A percentile compares a stretch with the other conserved stretches of the same genome.
phyloP scores from a whole-genome alignment of 345 rosid species.

The Trapa bicornis region DNA sequence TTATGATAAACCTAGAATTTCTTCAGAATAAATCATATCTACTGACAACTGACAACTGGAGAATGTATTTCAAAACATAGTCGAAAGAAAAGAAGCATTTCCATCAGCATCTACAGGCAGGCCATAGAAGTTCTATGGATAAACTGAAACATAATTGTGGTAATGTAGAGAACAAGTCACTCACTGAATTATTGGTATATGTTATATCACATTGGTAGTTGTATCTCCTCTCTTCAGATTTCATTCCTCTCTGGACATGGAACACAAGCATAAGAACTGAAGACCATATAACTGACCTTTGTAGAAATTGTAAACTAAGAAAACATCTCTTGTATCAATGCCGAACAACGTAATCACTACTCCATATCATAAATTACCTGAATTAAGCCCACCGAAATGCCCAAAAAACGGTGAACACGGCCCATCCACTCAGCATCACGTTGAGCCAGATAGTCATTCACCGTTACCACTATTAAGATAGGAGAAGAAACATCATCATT shows the following conservation, averaged over 20 bases:
- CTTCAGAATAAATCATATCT: neutral
- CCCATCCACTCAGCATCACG: conserved; percentile 99
- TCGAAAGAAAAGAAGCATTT: neutral
- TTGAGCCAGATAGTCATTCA: conserved; percentile 89
- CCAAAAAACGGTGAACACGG: conserved; percentile 81
- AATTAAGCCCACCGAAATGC: conserved; percentile 92
- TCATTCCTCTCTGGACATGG: conserved; percentile 64
- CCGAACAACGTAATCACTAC: neutral
- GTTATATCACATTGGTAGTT: conserved; percentile 84
- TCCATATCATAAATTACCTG: conserved; percentile 32
- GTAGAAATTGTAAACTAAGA: neutral
- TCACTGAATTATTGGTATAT: conserved; percentile 83
- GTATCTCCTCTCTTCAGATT: conserved; percentile 61
- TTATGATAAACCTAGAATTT: neutral
- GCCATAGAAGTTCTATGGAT: neutral
- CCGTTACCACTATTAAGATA: conserved; percentile 71
- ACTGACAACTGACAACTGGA: neutral
- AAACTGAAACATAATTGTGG: conserved; percentile 4
- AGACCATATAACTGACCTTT: neutral
- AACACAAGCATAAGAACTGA: conserved; percentile 11
- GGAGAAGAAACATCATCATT: conserved; percentile 11
- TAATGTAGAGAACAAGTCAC: conserved; percentile 13
- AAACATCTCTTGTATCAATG: neutral
- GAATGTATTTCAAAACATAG: neutral
- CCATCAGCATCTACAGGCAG: neutral